A percentile compares a stretch with the other conserved stretches of the same genome.
Evolutionary conservation across 805 yeast species (phyloP).

Genomic region (Candida manassasensis): DNA sequence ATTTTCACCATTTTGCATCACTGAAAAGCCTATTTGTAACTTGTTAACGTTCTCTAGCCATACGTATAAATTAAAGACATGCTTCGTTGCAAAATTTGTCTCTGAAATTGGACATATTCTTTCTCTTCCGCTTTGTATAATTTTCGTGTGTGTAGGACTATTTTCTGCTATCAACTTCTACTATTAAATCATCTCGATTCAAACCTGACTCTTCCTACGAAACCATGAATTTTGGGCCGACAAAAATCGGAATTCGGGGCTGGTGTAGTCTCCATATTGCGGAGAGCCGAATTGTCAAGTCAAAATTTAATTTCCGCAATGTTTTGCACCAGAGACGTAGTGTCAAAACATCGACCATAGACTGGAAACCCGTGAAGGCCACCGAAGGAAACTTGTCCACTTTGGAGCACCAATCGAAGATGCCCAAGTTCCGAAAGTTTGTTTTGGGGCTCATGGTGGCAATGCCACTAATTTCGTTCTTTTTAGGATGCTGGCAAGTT

Average conservation of each 20-base stretch:
- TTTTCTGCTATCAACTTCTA: not conserved
- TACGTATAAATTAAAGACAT: too few species aligned
- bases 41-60: too few species aligned
- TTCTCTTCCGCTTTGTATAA: too few species aligned
- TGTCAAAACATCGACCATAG: conserved; percentile 62
- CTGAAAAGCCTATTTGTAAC: too few species aligned
- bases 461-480: conserved; percentile 85
- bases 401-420: conserved; percentile 36
- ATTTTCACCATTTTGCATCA: too few species aligned
- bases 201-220: not conserved
- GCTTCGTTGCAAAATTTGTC: too few species aligned
- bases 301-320: not conserved
- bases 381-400: conserved; percentile 30
- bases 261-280: not conserved
- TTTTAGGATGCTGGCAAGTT: conserved; percentile 91
- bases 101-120: too few species aligned
- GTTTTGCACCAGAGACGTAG: not conserved
- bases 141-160: not conserved
- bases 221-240: not conserved
- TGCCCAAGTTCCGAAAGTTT: conserved; percentile 32
- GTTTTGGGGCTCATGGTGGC: conserved; percentile 49
- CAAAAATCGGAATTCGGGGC: not conserved
- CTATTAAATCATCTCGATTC: not conserved
- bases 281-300: not conserved
- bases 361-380: conserved; percentile 77